phyloP scores from a whole-genome alignment of 75 land plant species.

The Picea sitchensis region DNA sequence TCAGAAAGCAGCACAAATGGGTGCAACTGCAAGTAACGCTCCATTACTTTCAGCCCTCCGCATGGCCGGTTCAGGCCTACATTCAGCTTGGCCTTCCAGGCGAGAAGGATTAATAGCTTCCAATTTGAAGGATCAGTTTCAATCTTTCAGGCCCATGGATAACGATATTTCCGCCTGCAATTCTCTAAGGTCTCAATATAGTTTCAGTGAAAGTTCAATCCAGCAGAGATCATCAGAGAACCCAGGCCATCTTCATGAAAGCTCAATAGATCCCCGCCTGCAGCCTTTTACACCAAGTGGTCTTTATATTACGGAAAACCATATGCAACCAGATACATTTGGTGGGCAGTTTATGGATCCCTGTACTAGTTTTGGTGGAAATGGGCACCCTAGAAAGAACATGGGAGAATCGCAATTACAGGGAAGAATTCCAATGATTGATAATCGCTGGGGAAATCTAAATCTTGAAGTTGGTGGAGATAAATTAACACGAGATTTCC shows the following conservation, averaged over 20 bases:
- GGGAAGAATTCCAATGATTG: not conserved
- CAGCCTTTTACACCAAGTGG: not conserved
- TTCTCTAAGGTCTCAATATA: not conserved
- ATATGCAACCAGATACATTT: not conserved
- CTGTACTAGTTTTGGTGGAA: not conserved
- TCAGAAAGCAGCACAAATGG: conserved; percentile 60
- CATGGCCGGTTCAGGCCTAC: conserved; percentile 6
- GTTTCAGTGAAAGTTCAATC: not conserved
- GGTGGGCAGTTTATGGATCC: conserved; percentile 3
- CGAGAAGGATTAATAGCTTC: not conserved
- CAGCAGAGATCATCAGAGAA: conserved; percentile 2
- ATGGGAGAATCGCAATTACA: not conserved
- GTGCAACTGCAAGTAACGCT: conserved; percentile 47
- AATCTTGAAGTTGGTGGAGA: conserved; percentile 6
- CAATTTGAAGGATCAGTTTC: not conserved
- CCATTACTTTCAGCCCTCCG: conserved; percentile 39
- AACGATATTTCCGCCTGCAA: not conserved
- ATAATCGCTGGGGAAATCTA: not conserved
- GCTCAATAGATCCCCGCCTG: not conserved
- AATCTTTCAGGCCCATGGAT: not conserved
- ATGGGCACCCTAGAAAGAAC: not conserved
- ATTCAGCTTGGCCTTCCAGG: not conserved
- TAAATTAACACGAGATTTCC: conserved; percentile 11
- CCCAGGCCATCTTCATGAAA: not conserved
- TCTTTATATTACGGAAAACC: not conserved